These are phyloP conservation scores for Suhomyces emberorum DNA, from an alignment of 805 yeast species.

Conservation along the genomic window DNA sequence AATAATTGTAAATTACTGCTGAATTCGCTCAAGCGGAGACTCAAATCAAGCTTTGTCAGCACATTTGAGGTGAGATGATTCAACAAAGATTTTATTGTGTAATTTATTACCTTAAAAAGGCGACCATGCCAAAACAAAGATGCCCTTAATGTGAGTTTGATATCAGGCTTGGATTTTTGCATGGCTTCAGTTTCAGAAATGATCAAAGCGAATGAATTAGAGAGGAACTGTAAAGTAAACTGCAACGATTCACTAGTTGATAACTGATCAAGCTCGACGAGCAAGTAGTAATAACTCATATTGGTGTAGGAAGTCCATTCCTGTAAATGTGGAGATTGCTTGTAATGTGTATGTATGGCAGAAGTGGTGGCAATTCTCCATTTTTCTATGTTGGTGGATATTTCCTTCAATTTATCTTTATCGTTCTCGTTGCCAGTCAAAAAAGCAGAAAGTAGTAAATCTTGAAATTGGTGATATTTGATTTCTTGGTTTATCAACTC, in stretches of 20 bases:
- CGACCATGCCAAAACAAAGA: conserved; percentile 33
- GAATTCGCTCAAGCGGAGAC: conserved; percentile 28
- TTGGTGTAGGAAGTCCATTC: conserved; percentile 33
- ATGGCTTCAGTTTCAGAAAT: conserved; percentile 15
- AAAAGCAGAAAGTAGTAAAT: conserved; percentile 18
- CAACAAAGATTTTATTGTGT: conserved; percentile 22
- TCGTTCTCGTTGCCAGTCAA: conserved; percentile 1
- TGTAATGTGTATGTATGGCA: conserved; percentile 24
- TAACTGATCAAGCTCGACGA: conserved; percentile 40
- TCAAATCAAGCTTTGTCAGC: conserved; percentile 13
- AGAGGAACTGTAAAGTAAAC: conserved; percentile 40
- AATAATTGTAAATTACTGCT: conserved; percentile 31
- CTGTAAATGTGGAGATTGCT: conserved; percentile 26
- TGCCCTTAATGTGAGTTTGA: conserved; percentile 18
- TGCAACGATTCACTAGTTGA: conserved; percentile 37
- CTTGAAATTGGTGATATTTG: conserved; percentile 22
- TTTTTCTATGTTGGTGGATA: conserved; percentile 32
- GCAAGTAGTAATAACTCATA: conserved; percentile 37
- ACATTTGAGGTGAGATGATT: conserved; percentile 13
- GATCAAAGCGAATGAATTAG: conserved; percentile 37
- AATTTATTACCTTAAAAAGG: conserved; percentile 35
- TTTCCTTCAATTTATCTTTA: conserved; percentile 10
- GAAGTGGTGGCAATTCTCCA: conserved; percentile 35
- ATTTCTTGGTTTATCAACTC: conserved; percentile 23
- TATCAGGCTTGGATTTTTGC: conserved; percentile 10